These are phyloP conservation scores for Termitomyces sp. DNA, from an alignment of 768 basidiomycete species.

Conservation along the genomic window DNA sequence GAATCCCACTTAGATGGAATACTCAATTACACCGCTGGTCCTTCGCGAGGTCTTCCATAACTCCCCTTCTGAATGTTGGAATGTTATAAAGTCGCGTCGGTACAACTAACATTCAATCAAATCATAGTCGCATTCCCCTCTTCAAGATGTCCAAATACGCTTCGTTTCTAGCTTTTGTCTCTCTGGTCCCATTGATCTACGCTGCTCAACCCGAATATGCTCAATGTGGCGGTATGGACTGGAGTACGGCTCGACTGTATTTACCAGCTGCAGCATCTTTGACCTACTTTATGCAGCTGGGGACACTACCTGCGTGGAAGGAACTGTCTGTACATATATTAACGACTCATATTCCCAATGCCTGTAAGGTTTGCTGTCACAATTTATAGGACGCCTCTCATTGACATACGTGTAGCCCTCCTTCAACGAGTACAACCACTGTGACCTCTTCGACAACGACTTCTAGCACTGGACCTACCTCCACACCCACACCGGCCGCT, in stretches of 20 bases:
- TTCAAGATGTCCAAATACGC: conserved; percentile 41
- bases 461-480: neutral
- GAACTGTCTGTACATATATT: conserved; percentile 24
- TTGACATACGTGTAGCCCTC: conserved; percentile 8
- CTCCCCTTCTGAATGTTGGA: neutral
- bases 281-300: conserved; percentile 21
- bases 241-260: conserved; percentile 31
- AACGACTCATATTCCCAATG: conserved; percentile 38
- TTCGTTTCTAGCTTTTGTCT: conserved; percentile 34
- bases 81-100: conserved; percentile 8
- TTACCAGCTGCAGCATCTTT: neutral
- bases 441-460: neutral
- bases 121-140: conserved; percentile 1
- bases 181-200: conserved; percentile 37
- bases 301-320: conserved; percentile 32
- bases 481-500: conserved; percentile 15
- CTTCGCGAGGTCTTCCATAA: neutral
- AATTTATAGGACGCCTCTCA: neutral
- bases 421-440: conserved; percentile 5
- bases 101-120: conserved; percentile 4
- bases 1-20: conserved; percentile 24
- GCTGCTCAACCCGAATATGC: conserved; percentile 39
- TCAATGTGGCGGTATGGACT: conserved; percentile 50
- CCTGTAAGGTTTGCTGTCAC: conserved; percentile 22
- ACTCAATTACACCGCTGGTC: conserved; percentile 22